Evolutionary conservation across 768 basidiomycete species (phyloP), one percentile per base, ranked within the genome.

Genomic region (Terana coerulea): DNA sequence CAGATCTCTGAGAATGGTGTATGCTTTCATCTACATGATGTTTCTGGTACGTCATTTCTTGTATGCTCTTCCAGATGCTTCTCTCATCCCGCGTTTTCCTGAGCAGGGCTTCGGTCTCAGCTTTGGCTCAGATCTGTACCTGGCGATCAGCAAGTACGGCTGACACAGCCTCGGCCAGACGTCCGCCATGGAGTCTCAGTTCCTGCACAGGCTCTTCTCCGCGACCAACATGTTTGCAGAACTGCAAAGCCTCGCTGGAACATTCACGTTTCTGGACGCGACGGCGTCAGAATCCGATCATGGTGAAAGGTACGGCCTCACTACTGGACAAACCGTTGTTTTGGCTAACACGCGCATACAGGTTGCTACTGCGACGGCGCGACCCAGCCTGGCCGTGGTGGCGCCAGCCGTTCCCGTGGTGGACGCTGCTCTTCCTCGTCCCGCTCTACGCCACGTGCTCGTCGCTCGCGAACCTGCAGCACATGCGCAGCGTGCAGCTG

Each of bases 11-110:
- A 75, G 88, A 55, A 82, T 91, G 65, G 87, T 91, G 25, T 91
- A 90, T 60, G 88, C 90, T 12, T 85, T 90, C 53, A 90, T 92
- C 36, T 92, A 91, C 61, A 90, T 88, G 0, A 71, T 91, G 37
- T 91, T 91, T 65, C 69, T 92, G 60, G 87, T 86, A 61, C 52
- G 75, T 37, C 10, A n/a, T n/a, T n/a, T n/a, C n/a, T n/a, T n/a
- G n/a, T n/a, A n/a, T n/a, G n/a, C n/a, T n/a, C n/a, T n/a, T n/a
- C n/a, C n/a, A n/a, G n/a, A n/a, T n/a, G n/a, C n/a, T n/a, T n/a
- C n/a, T n/a, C n/a, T n/a, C n/a, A n/a, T n/a, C n/a, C n/a, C n/a
- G n/a, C n/a, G n/a, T n/a, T n/a, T 37, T 24, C 9, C 21, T 15
- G 25, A 10, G 5, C 53, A 89, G 88, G 90, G 91, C 8, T 92